These are phyloP conservation scores for Pulveroboletus sp. DNA, from an alignment of 768 basidiomycete genomes.

Conservation along the genomic window DNA sequence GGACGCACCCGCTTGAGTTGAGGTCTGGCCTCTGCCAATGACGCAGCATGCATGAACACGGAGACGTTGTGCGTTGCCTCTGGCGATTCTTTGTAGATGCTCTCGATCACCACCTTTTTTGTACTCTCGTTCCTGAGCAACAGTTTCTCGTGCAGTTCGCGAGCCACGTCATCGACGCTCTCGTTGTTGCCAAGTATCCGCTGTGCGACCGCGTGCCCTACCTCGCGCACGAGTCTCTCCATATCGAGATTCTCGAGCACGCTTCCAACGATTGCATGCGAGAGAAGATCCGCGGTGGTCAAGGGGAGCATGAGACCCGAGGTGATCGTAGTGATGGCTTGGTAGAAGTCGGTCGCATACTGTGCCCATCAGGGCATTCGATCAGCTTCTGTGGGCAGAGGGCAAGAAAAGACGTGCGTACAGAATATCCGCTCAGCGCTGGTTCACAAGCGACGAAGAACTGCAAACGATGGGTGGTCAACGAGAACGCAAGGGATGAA, in stretches of 20 bases:
- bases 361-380: conserved; percentile 28
- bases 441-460: conserved; percentile 99
- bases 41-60: conserved; percentile 72
- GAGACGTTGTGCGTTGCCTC: conserved; percentile 88
- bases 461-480: conserved; percentile 38
- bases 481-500: background rate
- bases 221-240: conserved; percentile 93
- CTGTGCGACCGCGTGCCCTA: conserved; percentile 89
- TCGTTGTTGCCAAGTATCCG: conserved; percentile 91
- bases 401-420: conserved; percentile 36
- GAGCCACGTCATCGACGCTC: conserved; percentile 94
- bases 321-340: conserved; percentile 87
- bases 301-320: conserved; percentile 95
- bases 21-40: conserved; percentile 69
- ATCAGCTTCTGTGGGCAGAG: conserved; percentile 14
- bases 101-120: conserved; percentile 94
- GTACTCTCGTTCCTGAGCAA: conserved; percentile 92
- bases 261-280: conserved; percentile 94
- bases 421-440: conserved; percentile 87
- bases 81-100: conserved; percentile 89
- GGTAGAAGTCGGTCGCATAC: conserved; percentile 94
- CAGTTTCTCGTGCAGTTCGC: conserved; percentile 88
- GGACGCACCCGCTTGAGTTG: conserved; percentile 69
- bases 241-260: conserved; percentile 98
- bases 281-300: conserved; percentile 89